Evolutionary conservation across 2,329 filamentous ascomycete genomes (phyloP), one percentile per base, ranked within the genome.

Genomic region (Chaetomium strumarium): DNA sequence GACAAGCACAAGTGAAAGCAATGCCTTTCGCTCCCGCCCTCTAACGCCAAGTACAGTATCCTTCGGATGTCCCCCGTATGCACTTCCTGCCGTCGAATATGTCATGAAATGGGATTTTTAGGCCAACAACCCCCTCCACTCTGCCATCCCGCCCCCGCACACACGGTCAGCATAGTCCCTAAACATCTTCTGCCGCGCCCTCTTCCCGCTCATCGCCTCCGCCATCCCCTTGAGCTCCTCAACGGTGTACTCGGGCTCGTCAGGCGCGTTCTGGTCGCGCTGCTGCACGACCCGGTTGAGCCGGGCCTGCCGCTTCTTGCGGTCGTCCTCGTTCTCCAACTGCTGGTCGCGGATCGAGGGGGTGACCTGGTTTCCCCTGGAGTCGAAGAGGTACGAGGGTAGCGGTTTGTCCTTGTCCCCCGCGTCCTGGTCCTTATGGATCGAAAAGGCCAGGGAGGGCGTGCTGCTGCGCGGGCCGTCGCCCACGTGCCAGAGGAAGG

Each of bases 401-500:
- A 77, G 54, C 30, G 44, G 33, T 11, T 52, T 51, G 51, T 10
- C 9, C 4, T 37, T 12, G 19, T n/a, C 9, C n/a, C 42, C 14
- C 20, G 39, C 13, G 8, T n/a, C 8, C 36, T 13, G 8, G 12
- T 30, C 5, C 11, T 38, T 34, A 20, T 14, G 16, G 51, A 29
- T 5, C 1, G n/a, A 17, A 14, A 36, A 13, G 45, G 24, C 12
- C 6, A 50, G 16, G 19, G 20, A 12, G 47, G 38, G 49, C 17
- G 55, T 63, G 38, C 55, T 68, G 58, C 80, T 80, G 51, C 66
- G 70, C 9, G 76, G 76, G 0, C 82, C 82, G 48, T 85, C 82
- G 14, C 82, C 82, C 39, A 77, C 68, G 56, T 83, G 73, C 81
- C 81, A 84, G 36, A 71, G 68, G 51, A 79, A 68, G 2, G 75